Percentiles rank a stretch among this genome's conserved stretches.
Evolutionary conservation across 305 asterid genomes (phyloP).

Genomic region (Fraxinus xanthoxyloides): DNA sequence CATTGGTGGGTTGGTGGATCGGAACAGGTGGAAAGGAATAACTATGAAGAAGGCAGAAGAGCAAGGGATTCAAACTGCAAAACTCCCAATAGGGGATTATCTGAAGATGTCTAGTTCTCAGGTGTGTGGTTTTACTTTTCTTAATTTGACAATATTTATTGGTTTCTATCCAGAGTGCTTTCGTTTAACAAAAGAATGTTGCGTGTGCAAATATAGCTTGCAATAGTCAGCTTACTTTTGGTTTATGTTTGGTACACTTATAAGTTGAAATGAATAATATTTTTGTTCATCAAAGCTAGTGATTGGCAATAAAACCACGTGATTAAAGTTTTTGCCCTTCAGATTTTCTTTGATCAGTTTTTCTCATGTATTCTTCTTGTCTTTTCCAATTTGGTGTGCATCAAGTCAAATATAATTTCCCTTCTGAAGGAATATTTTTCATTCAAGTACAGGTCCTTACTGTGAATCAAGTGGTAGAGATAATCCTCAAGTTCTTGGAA

Average conservation of each 20-base stretch:
- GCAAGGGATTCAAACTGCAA: conserved; percentile 92
- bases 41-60: conserved; percentile 83
- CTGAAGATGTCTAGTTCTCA: conserved; percentile 94
- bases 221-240: background rate
- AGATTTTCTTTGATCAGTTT: background rate
- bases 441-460: conserved; percentile 66
- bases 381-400: background rate
- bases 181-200: background rate
- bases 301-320: background rate
- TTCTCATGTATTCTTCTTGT: background rate
- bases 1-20: conserved; percentile 93
- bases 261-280: background rate
- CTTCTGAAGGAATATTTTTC: background rate
- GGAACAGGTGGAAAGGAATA: conserved; percentile 94
- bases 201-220: background rate
- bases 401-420: background rate
- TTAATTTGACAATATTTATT: background rate
- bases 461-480: conserved; percentile 87
- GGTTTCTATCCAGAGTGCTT: background rate
- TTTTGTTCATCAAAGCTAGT: background rate
- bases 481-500: conserved; percentile 76
- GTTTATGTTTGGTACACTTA: background rate
- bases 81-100: conserved; percentile 79
- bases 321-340: background rate
- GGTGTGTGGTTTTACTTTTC: conserved; percentile 42